Conservation (phyloP, 2,329 filamentous ascomycete species). For the Helotiales sp. region DNA sequence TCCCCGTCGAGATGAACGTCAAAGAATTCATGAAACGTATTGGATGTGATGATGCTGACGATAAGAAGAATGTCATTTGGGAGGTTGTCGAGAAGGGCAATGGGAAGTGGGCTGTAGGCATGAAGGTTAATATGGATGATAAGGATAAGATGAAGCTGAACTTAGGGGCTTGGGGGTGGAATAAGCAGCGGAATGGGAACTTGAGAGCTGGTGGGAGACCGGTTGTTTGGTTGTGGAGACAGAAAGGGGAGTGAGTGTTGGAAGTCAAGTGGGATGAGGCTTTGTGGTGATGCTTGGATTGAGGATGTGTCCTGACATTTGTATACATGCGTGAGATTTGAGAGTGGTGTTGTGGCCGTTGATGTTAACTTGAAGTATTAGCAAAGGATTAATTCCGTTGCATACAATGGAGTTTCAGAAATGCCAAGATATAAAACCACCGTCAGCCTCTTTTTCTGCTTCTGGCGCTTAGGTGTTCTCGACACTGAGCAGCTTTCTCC, state of each 20-base stretch:
- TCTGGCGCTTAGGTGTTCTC: too few relatives aligned
- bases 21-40: slow-evolving; percentile 63
- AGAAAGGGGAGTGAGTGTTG: slow-evolving; percentile 40
- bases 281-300: background rate
- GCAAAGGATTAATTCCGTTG: background rate
- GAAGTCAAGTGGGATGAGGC: background rate
- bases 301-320: background rate
- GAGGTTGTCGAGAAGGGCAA: slow-evolving; percentile 61
- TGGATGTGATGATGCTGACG: slow-evolving; percentile 56
- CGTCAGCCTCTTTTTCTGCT: too few relatives aligned
- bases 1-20: slow-evolving; percentile 58
- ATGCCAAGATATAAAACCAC: background rate
- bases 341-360: background rate
- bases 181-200: slow-evolving; percentile 53
- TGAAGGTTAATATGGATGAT: slow-evolving; percentile 56
- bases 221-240: slow-evolving; percentile 65
- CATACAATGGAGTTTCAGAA: background rate
- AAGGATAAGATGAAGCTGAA: slow-evolving; percentile 54
- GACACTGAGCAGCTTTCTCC: too few relatives aligned
- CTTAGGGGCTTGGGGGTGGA: slow-evolving; percentile 64
- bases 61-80: slow-evolving; percentile 60
- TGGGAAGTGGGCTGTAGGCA: slow-evolving; percentile 63
- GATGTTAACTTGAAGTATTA: background rate
- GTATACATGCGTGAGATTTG: background rate
- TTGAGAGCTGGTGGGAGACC: slow-evolving; percentile 51